These are phyloP conservation scores for Auxenochlorella pyrenoidosa DNA, from an alignment of 139 green algal species.

Conservation along the genomic window DNA sequence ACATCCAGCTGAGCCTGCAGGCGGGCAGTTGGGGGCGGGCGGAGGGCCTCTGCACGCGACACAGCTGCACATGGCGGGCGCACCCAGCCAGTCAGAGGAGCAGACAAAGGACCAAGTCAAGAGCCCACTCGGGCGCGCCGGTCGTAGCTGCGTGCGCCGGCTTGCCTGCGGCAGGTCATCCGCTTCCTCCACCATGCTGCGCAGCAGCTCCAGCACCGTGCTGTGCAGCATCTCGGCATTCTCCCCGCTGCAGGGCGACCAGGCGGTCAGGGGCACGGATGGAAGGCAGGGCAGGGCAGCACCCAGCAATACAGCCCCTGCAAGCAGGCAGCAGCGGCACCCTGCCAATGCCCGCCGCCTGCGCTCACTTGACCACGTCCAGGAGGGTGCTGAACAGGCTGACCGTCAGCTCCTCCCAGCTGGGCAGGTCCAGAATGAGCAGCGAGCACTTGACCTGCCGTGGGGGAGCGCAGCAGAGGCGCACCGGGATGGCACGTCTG, in stretches of 20 bases:
- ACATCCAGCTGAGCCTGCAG: slow-evolving; percentile 61
- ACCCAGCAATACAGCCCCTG: neutral
- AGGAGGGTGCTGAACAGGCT: slow-evolving; percentile 62
- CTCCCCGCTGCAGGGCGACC: slow-evolving; percentile 40
- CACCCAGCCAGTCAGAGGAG: no score
- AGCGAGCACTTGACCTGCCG: slow-evolving; percentile 66
- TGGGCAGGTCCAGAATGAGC: slow-evolving; percentile 68
- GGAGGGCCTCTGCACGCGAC: no score
- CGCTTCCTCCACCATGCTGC: slow-evolving; percentile 65
- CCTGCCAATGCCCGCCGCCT: no score
- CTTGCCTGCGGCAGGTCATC: slow-evolving; percentile 63
- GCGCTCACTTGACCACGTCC: slow-evolving; percentile 57
- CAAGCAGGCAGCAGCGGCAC: neutral
- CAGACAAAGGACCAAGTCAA: no score
- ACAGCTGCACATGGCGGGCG: no score
- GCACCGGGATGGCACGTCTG: no score
- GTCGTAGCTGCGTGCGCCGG: no score
- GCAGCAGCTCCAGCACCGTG: slow-evolving; percentile 50
- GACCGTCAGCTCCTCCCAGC: slow-evolving; percentile 46
- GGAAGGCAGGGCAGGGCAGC: neutral
- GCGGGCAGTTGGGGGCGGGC: no score
- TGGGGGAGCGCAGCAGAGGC: neutral
- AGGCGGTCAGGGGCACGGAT: neutral
- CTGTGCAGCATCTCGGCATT: slow-evolving; percentile 43
- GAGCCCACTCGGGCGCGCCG: no score